Conservation (phyloP, 352 stramenopile genomes). For the Globisporangium nunn region DNA sequence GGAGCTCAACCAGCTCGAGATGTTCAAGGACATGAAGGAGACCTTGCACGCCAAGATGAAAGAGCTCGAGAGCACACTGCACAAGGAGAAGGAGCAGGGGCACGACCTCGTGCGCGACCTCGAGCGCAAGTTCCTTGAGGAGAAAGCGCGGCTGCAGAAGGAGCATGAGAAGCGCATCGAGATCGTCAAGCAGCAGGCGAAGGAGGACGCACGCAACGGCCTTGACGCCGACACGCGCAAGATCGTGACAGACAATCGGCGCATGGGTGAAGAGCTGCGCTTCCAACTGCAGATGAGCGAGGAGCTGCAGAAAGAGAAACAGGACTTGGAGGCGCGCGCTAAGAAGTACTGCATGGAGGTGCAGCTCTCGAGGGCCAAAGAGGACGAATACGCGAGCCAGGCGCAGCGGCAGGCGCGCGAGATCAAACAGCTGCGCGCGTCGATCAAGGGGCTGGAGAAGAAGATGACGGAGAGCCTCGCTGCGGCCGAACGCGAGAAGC, state of each 20-base stretch:
- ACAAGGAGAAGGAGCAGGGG: constrained; percentile 36
- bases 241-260: constrained; percentile 89
- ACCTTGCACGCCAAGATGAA: constrained; percentile 46
- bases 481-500: constrained; percentile 62
- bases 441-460: constrained; percentile 71
- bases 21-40: constrained; percentile 68
- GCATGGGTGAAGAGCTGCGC: constrained; percentile 90
- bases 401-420: constrained; percentile 70
- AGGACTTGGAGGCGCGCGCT: constrained; percentile 47
- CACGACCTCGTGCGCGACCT: constrained; percentile 53
- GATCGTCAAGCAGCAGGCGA: constrained; percentile 82
- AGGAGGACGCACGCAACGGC: constrained; percentile 84
- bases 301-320: constrained; percentile 83
- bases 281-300: constrained; percentile 89
- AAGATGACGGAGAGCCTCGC: constrained; percentile 59
- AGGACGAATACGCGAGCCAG: constrained; percentile 82
- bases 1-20: constrained; percentile 58
- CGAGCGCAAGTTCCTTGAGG: constrained; percentile 85
- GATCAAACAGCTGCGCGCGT: constrained; percentile 59
- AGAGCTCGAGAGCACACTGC: constrained; percentile 57
- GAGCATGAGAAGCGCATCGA: constrained; percentile 83
- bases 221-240: constrained; percentile 88
- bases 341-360: constrained; percentile 68
- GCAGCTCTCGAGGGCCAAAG: constrained; percentile 75
- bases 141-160: constrained; percentile 79